A percentile compares a stretch with the other conserved stretches of the same genome.
phyloP scores from a whole-genome alignment of 2,329 filamentous ascomycete genomes.

The Zarea fungicola region DNA sequence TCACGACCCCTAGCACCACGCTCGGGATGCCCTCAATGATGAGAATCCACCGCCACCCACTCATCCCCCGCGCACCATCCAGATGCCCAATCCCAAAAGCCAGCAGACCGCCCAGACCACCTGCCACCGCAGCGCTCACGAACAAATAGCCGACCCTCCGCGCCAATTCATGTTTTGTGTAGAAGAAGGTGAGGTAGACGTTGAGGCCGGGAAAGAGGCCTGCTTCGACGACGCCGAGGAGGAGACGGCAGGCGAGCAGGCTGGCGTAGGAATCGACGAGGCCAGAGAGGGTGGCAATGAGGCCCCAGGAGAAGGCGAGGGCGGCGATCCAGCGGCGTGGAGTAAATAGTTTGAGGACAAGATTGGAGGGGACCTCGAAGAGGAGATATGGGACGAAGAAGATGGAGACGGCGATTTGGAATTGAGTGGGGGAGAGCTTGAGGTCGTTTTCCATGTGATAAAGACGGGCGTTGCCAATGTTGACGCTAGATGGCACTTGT shows the following conservation, averaged over 20 bases:
- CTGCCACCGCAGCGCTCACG: slow-evolving; percentile 63
- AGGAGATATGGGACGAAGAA: slow-evolving; percentile 60
- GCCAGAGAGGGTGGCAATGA: slow-evolving; percentile 65
- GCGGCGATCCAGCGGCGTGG: slow-evolving; percentile 60
- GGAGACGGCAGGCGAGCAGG: slow-evolving; percentile 61
- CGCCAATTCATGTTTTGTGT: slow-evolving; percentile 67
- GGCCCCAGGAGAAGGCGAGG: slow-evolving; percentile 60
- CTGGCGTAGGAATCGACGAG: slow-evolving; percentile 60
- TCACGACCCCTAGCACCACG: slow-evolving; percentile 29
- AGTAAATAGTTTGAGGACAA: slow-evolving; percentile 57
- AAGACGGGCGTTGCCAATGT: slow-evolving; percentile 67
- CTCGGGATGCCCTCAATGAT: slow-evolving; percentile 47
- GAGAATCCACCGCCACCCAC: slow-evolving; percentile 69
- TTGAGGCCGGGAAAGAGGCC: slow-evolving; percentile 66
- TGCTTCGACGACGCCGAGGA: slow-evolving; percentile 64
- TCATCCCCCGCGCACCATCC: slow-evolving; percentile 58
- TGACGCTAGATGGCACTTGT: slow-evolving; percentile 42
- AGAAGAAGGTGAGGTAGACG: slow-evolving; percentile 70
- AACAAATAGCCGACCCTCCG: slow-evolving; percentile 70
- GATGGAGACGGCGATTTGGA: slow-evolving; percentile 62
- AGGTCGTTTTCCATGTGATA: slow-evolving; percentile 62
- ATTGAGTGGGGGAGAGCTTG: slow-evolving; percentile 55
- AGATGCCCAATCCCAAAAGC: slow-evolving; percentile 70
- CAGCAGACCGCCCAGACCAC: slow-evolving; percentile 66
- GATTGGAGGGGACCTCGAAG: slow-evolving; percentile 61